phyloP scores from a whole-genome alignment of 78 protist genomes.

The Dictyostelium capitatum region DNA sequence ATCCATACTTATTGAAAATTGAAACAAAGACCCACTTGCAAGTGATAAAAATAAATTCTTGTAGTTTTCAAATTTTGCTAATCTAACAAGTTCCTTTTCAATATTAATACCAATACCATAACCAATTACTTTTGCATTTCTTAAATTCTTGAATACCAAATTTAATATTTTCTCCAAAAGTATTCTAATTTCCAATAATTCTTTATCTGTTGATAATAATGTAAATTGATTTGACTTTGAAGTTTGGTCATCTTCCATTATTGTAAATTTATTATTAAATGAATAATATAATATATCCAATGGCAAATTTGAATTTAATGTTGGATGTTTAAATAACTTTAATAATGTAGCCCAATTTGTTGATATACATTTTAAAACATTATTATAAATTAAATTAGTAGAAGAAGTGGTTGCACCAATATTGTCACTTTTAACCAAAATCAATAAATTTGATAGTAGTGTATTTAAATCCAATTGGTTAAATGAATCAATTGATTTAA shows the following conservation, averaged over 20 bases:
- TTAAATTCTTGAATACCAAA: not conserved
- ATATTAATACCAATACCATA: not conserved
- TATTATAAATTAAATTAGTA: not conserved
- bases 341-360: not conserved
- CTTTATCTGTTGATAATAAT: not conserved
- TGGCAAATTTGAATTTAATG: not conserved
- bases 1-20: slow-evolving; percentile 15
- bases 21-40: not conserved
- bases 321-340: not conserved
- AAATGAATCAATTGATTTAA: slow-evolving; percentile 20
- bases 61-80: not conserved
- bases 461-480: not conserved
- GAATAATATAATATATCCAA: not conserved
- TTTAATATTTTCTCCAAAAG: slow-evolving; percentile 30
- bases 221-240: not conserved
- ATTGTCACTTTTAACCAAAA: not conserved
- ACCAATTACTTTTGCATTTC: not conserved
- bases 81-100: slow-evolving; percentile 20
- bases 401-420: not conserved
- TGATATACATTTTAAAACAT: not conserved
- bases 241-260: not conserved
- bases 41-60: slow-evolving; percentile 42
- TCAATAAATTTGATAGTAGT: slow-evolving; percentile 6
- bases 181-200: slow-evolving; percentile 41
- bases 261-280: not conserved